These are phyloP conservation scores for Lycium barbarum DNA, from an alignment of 257 asterid genomes.

Conservation along the genomic window DNA sequence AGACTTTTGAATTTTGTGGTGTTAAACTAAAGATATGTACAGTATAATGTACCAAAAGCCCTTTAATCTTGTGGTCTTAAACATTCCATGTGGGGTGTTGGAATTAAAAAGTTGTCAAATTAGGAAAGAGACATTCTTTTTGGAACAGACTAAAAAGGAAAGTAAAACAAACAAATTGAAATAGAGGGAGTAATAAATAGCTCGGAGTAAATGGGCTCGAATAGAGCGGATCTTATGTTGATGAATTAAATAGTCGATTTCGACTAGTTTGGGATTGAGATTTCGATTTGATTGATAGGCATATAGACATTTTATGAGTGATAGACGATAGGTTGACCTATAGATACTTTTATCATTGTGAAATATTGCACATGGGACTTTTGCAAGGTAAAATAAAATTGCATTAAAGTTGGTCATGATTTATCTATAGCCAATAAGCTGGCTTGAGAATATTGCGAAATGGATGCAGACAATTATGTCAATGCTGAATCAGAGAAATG, in stretches of 20 bases:
- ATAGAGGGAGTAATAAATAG: too few species aligned
- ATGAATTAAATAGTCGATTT: background rate
- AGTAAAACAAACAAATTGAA: too few species aligned
- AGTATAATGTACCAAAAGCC: too few species aligned
- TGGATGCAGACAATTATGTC: background rate
- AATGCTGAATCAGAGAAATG: background rate
- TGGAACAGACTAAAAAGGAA: too few species aligned
- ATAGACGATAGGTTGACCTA: too few species aligned
- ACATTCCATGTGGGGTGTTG: background rate
- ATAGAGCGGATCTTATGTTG: background rate
- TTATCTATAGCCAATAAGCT: background rate
- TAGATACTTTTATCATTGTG: background rate
- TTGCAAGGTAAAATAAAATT: slow-evolving; percentile 44
- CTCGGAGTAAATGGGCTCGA: too few species aligned
- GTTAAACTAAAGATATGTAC: too few species aligned
- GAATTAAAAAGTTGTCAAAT: too few species aligned
- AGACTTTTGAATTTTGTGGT: too few species aligned
- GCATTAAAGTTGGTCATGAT: background rate
- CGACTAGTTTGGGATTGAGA: background rate
- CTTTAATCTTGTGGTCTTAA: too few species aligned
- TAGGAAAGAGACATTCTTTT: too few species aligned
- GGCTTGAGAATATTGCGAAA: background rate
- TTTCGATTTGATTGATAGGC: background rate
- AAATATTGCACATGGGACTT: background rate
- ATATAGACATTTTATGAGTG: background rate